Evolutionary conservation across 352 stramenopile species (phyloP), one percentile per base, ranked within the genome.

Genomic region (Plasmopara halstedii): DNA sequence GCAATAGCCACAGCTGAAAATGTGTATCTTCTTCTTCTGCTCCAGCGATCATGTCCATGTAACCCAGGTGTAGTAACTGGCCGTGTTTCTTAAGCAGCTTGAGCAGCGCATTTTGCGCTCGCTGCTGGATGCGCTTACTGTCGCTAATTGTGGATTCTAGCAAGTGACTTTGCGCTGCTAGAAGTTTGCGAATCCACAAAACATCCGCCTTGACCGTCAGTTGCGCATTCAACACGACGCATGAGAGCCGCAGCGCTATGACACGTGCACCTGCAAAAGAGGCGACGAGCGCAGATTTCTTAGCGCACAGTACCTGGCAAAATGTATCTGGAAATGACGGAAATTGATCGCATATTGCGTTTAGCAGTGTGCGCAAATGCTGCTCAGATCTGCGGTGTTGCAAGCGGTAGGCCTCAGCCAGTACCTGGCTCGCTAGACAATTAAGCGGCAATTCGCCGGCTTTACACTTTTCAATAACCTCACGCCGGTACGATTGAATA

Each of bases 401-500:
- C 34, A 50, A 69, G 50, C 74, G 75, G 38, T 67, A 83, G 39
- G 49, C 63, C 15, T 77, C 62, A n/a, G 47, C 42, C 36, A 92
- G 56, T 33, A 72, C 69, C 47, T 85, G 70, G 46, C 67, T 80
- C 42, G 79, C 69, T 18, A 77, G 54, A 25, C 73, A 73, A 58
- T 89, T 89, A 41, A 84, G 52, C 14, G 80, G 49, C 35, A 85
- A 51, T 45, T 74, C 71, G 14, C 72, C 67, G 44, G 54, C 59
- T 46, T 73, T 67, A 40, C 80, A 67, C 57, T 85, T 82, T 11
- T 71, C 64, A 32, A 90, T 36, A 21, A 77, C 64, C 41, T 90
- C 75, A 23, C 83, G 73, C 67, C 77, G 70, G 22, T 83, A 76
- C 29, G 66, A 71, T 35, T 87, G 73, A 58, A 86, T 78, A 49